Evolutionary conservation across 441 rosid species (phyloP), one percentile per base, ranked within the genome.

Genomic region (Sinapis alba): DNA sequence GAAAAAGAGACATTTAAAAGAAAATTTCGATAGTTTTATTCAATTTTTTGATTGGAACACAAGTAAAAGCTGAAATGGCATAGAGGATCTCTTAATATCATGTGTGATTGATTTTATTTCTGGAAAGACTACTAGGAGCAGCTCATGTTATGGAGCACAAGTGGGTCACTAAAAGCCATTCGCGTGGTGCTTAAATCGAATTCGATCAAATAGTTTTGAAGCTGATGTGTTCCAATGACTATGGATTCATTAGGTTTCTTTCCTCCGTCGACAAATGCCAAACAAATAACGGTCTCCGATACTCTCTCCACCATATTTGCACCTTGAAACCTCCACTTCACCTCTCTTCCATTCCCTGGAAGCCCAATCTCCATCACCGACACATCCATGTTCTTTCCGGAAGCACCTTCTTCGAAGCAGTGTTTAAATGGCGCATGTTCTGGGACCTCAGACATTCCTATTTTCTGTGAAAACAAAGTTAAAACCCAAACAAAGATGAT

Each of bases 231-330:
- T 28, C 83, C 85, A 20, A 80, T 60, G 9, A 70, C 56, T 9
- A 82, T 71, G 5, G 66, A 53, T n/a, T 74, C 71, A 19, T 43
- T 36, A 0, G 50, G 65, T 2, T 18, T 54, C 2, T 28, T 15
- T 34, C 84, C 84, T 8, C 81, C 85, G 61, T 84, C 78, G 6
- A 80, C 16, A 61, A 84, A 82, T 0, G 71, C 86, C 23, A 86
- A 65, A 57, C 86, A 84, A 38, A 80, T 24, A 5, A 80, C 78
- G 26, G 70, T 78, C 1, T 56, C 72, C 0, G 10, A 26, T 5
- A 73, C 86, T 18, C 68, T 16, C 20, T 72, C 83, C 76, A 82
- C 62, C 19, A 84, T 67, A 57, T 84, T 81, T 0, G 71, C 79
- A 10, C 81, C 81, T 59, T 9, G 19, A 41, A 84, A 75, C 0